Evolutionary conservation across 2,329 filamentous ascomycete genomes (phyloP).

Genomic region (Talaromyces islandicus): DNA sequence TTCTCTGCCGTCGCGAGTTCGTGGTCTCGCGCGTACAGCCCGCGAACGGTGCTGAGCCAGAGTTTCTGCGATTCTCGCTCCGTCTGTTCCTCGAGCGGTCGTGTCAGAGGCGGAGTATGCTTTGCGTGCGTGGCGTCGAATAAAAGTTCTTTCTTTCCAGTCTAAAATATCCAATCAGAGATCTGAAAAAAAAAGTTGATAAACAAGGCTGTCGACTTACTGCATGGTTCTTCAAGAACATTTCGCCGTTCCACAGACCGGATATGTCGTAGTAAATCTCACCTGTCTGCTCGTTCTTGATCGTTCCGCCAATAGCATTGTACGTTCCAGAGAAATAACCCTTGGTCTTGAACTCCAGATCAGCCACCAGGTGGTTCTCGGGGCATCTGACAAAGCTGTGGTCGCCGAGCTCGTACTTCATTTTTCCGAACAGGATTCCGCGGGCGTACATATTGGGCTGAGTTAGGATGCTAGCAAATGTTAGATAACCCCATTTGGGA

Average conservation of each 20-base stretch:
- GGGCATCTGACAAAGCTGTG: constrained; percentile 90
- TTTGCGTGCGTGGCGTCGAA: constrained; percentile 80
- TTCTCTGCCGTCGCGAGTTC: constrained; percentile 89
- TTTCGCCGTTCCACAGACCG: constrained; percentile 89
- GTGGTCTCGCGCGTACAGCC: constrained; percentile 80
- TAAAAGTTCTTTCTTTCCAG: constrained; percentile 78
- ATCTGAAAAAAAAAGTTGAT: neutral
- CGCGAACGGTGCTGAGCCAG: constrained; percentile 75
- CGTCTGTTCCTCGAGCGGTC: constrained; percentile 79
- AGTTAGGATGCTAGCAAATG: constrained; percentile 65
- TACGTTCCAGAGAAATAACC: constrained; percentile 96
- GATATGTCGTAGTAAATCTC: constrained; percentile 87
- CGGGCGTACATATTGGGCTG: constrained; percentile 99
- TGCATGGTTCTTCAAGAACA: constrained; percentile 79
- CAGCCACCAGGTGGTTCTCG: constrained; percentile 76
- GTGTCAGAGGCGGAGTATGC: constrained; percentile 64
- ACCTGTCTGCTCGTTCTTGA: constrained; percentile 81
- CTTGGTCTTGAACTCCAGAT: constrained; percentile 98
- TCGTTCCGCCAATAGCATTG: constrained; percentile 87
- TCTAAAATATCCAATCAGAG: constrained; percentile 46
- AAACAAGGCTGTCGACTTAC: constrained; percentile 43
- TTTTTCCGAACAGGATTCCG: constrained; percentile 94
- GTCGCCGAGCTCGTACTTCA: constrained; percentile 98
- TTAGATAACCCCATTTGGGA: neutral
- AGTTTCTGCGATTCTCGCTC: constrained; percentile 85